Evolutionary conservation across 192 early-diverging fungal species (phyloP), one percentile per base, ranked within the genome.

Genomic region (Obelidium mucronatum): DNA sequence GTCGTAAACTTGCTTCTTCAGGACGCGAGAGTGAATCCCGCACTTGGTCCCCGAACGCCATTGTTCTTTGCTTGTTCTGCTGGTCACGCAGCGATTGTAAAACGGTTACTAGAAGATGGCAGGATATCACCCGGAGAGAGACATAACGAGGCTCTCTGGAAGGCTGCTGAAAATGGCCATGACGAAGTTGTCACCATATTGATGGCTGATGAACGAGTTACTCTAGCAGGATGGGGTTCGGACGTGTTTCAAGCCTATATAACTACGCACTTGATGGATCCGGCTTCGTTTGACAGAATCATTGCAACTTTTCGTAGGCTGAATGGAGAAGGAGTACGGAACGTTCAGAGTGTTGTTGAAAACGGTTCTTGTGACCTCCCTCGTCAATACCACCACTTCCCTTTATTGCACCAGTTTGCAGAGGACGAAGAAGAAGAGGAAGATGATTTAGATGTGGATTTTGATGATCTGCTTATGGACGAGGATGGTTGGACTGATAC

Each of bases 51-150:
- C 19, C 37, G 39, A 15, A 34, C n/a, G 8, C 37, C 42, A 36
- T 34, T 65, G 8, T 42, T 5, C 33, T 19, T 22, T 19, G 77
- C 77, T 2, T 74, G 36, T 11, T 59, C 48, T 53, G 61, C 33
- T 44, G 77, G 77, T 30, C 79, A 80, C 62, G 24, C 62, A 28
- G 37, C 37, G 11, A 54, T 56, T 19, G 66, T 80, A 19, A 39
- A 63, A 34, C 34, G 62, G 8, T 51, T 80, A 33, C 60, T 80
- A 2, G 54, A 13, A 51, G 63, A 71, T 52, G 53, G 26, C 3
- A 30, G 89, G 2, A 36, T 66, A 11, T 28, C n/a, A 37, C 64
- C 64, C 0, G 11, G 13, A 33, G 31, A n/a, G 24, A 36, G 39
- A 19, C 19, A 39, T 44, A 69, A 28, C 30, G 26, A 24, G 11